Evolutionary conservation across 148 eudicot species (phyloP), one percentile per base, ranked within the genome.

Genomic region (Dianthus caryophyllus): DNA sequence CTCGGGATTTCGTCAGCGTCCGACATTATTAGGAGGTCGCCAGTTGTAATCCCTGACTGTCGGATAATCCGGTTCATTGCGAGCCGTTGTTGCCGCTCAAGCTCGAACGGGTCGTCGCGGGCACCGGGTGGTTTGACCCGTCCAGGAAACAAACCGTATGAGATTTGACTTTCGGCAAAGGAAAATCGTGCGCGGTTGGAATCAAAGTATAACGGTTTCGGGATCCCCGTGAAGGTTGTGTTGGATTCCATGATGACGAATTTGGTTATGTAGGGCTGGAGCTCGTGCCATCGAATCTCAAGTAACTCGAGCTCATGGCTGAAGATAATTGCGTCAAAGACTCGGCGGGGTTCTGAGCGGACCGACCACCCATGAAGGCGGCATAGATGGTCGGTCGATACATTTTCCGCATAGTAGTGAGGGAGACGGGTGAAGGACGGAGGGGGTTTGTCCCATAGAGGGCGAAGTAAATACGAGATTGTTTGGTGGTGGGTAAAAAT

Each of bases 1-100:
- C 96, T 93, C 31, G 96, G 96, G 46, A 93, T 89, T 73, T 92
- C 97, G 60, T 92, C 97, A 0, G 85, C 81, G 51, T 92, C 97
- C 0, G 97, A 81, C 84, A 87, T 87, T 15, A 92, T 85, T 11
- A 92, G 75, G 36, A 89, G 81, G 69, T 92, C 97, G 12, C 87
- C 98, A 36, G 11, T 13, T 14, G 82, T 71, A 53, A 85, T 86
- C 18, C 96, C 98, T 0, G 98, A 82, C 31, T 64, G 74, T 1
- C 69, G 73, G 3, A 92, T 73, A 60, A 93, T 63, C 4, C 6
- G 52, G 29, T 87, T 93, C 96, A 93, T 87, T 4, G 85, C 82
- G 8, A 66, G 62, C 0, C 95, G 89, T 16, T 93, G 98, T 26
- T 78, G 75, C 0, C 71, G 49, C 67, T 93, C 98, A 2, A 89